Base-by-base conservation (phyloP, 2,329 filamentous ascomycete species). In the Fusarium sp. region DNA sequence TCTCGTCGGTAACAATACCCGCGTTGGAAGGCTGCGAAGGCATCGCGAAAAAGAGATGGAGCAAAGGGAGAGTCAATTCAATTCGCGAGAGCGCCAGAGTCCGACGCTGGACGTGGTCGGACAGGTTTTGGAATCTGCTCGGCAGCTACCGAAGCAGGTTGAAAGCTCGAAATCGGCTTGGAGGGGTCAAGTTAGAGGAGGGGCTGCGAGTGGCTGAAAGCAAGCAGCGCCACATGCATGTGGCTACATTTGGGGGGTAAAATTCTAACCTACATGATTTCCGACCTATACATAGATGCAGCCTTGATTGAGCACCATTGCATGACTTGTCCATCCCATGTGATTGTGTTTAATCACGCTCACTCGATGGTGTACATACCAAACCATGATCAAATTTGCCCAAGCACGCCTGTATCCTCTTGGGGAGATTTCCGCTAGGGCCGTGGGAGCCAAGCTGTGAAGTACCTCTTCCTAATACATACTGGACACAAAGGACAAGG, bases 1-100 rank as follows among this genome's bases (percentile, higher is more conserved):
- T 82, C 57, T 91, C 89, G 81, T 95, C 92, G 59, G 92, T 92
- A 77, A 96, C 92, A 80, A 96, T 96, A 76, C 93, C 93, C 45
- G 94, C 87, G 57, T 89, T 91, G 64, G 89, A 87, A 44, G 88
- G 84, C 70, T 83, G 83, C 64, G 83, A 85, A 70, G 87, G 85
- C 88, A 86, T 86, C 75, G 77, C 55, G 62, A 38, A 41, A n/a
- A 28, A 31, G 33, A 49, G 18, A 13, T 41, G 44, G 55, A 28
- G 24, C 44, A 28, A 13, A 26, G 28, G n/a, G 41, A 45, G 31
- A 33, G 31, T 47, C 24, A 17, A 31, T 44, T 51, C 31, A 12
- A n/a, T 44, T 26, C 33, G 70, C 36, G 24, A 49, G 47, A 48
- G 36, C n/a, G n/a, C 31, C 36, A 17, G 33, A 41, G 33, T 44